Evolutionary conservation across 805 yeast species (phyloP).

Genomic region (Wickerhamiella azymoides): DNA sequence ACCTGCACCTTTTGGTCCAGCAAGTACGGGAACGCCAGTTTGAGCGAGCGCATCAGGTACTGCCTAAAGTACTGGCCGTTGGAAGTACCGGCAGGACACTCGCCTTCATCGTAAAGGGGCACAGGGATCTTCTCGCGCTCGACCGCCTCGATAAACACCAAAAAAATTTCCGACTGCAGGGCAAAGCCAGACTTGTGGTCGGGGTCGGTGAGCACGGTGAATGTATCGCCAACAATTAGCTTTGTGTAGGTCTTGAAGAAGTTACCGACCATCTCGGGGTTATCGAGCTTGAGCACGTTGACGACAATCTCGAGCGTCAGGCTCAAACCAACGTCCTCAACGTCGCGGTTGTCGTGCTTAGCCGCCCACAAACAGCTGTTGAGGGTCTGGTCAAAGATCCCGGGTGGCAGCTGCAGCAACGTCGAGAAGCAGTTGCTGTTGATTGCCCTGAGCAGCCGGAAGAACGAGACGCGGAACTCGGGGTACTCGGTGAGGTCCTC

Average conservation of each 20-base stretch:
- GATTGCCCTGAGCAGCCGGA: conserved; percentile 76
- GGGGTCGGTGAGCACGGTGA: conserved; percentile 85
- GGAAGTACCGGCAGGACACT: conserved; percentile 74
- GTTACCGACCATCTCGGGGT: conserved; percentile 60
- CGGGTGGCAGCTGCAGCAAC: conserved; percentile 74
- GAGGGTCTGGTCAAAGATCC: conserved; percentile 77
- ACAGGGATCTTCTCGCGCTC: conserved; percentile 58
- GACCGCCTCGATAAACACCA: conserved; percentile 71
- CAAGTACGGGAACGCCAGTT: conserved; percentile 85
- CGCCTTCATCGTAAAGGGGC: conserved; percentile 67
- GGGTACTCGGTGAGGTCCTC: conserved; percentile 94
- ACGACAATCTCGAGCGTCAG: conserved; percentile 70
- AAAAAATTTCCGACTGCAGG: conserved; percentile 70
- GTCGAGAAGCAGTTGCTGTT: conserved; percentile 77
- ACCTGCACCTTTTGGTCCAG: conserved; percentile 68
- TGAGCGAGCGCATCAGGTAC: conserved; percentile 66
- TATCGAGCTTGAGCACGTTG: conserved; percentile 59
- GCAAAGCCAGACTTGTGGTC: conserved; percentile 96
- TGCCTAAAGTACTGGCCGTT: conserved; percentile 68
- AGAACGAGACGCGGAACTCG: conserved; percentile 93
- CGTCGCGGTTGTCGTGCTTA: conserved; percentile 94
- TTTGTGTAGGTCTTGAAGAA: conserved; percentile 82
- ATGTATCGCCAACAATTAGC: conserved; percentile 81
- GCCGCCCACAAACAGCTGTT: conserved; percentile 97
- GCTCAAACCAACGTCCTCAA: conserved; percentile 80